Conservation (phyloP, 768 basidiomycete species). For the Tricholoma flavovirens region DNA sequence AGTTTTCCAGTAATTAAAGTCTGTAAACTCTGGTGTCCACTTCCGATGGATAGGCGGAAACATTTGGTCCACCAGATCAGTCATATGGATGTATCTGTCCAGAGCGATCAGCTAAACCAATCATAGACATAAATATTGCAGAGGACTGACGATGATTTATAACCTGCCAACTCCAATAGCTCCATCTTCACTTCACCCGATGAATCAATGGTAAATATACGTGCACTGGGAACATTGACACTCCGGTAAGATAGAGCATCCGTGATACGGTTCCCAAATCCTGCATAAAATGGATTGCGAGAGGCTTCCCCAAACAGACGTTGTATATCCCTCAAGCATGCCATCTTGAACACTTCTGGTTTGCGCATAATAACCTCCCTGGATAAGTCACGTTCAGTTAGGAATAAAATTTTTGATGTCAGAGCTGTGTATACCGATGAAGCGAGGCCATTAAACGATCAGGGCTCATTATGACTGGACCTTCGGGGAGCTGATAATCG, state of each 20-base stretch:
- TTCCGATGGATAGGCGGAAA: conserved; percentile 94
- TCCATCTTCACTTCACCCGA: conserved; percentile 96
- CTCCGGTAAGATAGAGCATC: conserved; percentile 97
- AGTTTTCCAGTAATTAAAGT: conserved; percentile 94
- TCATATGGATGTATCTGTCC: conserved; percentile 92
- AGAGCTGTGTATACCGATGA: conserved; percentile 63
- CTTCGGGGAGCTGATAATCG: conserved; percentile 93
- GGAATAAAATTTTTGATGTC: not conserved
- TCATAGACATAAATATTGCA: not conserved
- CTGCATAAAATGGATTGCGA: conserved; percentile 87
- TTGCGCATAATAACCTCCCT: conserved; percentile 99
- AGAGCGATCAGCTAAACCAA: not conserved
- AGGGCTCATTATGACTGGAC: conserved; percentile 98
- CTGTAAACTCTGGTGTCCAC: conserved; percentile 86
- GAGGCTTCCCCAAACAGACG: conserved; percentile 73
- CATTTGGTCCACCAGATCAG: conserved; percentile 99
- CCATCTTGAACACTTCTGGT: conserved; percentile 99
- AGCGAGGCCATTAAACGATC: conserved; percentile 91
- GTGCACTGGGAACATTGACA: conserved; percentile 88
- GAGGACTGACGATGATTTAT: conserved; percentile 76
- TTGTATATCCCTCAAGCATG: conserved; percentile 92
- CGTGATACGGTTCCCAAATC: conserved; percentile 97
- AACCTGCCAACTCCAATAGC: conserved; percentile 91
- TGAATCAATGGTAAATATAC: conserved; percentile 97
- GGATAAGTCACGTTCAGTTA: not conserved